Evolutionary conservation across 768 basidiomycete genomes (phyloP).

Genomic region (Xerocomellus dryophilus): DNA sequence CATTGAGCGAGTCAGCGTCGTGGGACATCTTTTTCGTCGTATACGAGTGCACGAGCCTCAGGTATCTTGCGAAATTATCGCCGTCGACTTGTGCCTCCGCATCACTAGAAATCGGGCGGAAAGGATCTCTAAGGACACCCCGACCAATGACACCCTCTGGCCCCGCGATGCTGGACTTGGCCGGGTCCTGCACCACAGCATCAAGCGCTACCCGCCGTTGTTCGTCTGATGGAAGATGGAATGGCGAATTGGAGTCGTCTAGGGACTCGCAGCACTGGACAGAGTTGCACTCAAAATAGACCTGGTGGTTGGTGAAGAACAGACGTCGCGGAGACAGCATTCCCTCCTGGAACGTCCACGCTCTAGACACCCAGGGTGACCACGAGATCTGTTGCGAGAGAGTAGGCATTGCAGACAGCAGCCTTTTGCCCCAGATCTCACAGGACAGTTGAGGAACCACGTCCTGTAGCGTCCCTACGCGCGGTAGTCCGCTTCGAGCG

Average conservation of each 20-base stretch:
- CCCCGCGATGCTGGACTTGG: not conserved
- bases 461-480: slow-evolving; percentile 6
- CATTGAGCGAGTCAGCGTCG: slow-evolving; percentile 14
- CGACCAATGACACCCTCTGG: not conserved
- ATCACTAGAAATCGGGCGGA: not conserved
- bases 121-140: slow-evolving; percentile 10
- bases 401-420: slow-evolving; percentile 12
- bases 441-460: slow-evolving; percentile 11
- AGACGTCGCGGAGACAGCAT: slow-evolving; percentile 15
- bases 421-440: slow-evolving; percentile 1
- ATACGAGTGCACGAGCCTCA: slow-evolving; percentile 4
- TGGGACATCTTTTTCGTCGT: slow-evolving; percentile 2
- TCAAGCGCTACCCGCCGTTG: not conserved
- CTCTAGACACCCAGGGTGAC: slow-evolving; percentile 14
- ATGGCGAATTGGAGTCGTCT: slow-evolving; percentile 10
- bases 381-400: not conserved
- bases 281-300: slow-evolving; percentile 19
- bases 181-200: not conserved
- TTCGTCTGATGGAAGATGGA: slow-evolving; percentile 9
- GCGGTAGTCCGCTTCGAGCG: slow-evolving; percentile 12
- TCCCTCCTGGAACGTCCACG: slow-evolving; percentile 21
- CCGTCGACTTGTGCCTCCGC: not conserved
- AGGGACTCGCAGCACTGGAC: slow-evolving; percentile 13
- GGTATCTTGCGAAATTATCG: not conserved
- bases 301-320: slow-evolving; percentile 21